Base-by-base conservation (phyloP, 2,329 filamentous ascomycete species). In the Hypoxylon sp. region DNA sequence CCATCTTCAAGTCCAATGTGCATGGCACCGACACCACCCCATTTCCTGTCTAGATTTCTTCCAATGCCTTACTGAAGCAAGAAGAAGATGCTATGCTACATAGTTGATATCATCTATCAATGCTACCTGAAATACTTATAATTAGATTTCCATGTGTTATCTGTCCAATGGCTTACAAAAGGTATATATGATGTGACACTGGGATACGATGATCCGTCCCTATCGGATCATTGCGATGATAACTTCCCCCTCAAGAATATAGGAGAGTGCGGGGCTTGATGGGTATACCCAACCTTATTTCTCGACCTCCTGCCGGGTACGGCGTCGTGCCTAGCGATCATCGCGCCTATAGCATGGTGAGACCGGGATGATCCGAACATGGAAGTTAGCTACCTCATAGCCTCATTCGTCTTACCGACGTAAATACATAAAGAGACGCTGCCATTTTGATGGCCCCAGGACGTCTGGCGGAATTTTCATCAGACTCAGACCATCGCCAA, bases 241-340 rank as follows among this genome's bases (percentile, higher is more conserved):
- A 47, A 55, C 52, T 46, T 26, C 35, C 39, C 46, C 50, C 37
- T 39, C 19, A 52, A 59, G 54, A 29, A 53, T 62, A 61, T 42
- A 53, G 48, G 24, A 51, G 58, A 63, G 63, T 61, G 64, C 63
- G 69, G 70, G 64, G 54, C 44, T 48, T 29, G 19, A 33, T 60
- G 55, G 11, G n/a, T 24, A 58, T 57, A 37, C 52, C 57, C 17
- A 19, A 51, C 57, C 37, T 52, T 67, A 67, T 59, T 39, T 35
- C 63, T 58, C 11, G 47, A 48, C 19, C 59, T 62, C 60, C 61
- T 72, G 52, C 68, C 70, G 37, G 46, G 59, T 57, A 29, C 44
- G 55, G 58, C 24, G 61, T 63, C 51, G 58, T 35, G 52, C 57
- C 60, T 35, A 22, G 42, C 44, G 52, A 59, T 44, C 47, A 29